phyloP scores from a whole-genome alignment of 108 stramenopile genomes.

The Cyclotella atomus region DNA sequence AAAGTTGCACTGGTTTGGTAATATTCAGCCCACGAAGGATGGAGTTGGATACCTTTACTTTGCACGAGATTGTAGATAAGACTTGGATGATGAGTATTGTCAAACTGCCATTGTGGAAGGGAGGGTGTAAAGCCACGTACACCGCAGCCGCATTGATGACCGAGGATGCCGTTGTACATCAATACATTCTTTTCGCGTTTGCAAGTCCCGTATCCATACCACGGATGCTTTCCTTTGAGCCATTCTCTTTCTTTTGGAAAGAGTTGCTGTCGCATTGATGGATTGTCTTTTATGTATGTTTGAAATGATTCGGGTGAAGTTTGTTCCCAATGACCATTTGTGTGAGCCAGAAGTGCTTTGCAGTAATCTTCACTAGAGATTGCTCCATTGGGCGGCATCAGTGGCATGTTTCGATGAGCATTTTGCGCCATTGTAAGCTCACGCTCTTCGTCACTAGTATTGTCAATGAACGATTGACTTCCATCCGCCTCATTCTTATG shows the following conservation, averaged over 20 bases:
- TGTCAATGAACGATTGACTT: no score
- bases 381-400: not conserved
- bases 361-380: not conserved
- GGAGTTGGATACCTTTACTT: not conserved
- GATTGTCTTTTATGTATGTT: not conserved
- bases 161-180: conserved; percentile 21
- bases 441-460: no score
- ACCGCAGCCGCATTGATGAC: conserved; percentile 26
- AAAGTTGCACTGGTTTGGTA: conserved; percentile 8
- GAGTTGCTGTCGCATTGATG: not conserved
- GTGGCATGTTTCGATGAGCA: not conserved
- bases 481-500: not conserved
- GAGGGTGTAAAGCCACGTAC: conserved; percentile 23
- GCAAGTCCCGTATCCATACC: conserved; percentile 4
- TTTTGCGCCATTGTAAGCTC: no score
- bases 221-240: not conserved
- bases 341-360: conserved; percentile 1
- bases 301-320: not conserved
- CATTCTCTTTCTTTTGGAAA: conserved; percentile 19
- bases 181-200: not conserved
- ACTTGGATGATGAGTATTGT: not conserved
- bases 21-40: conserved; percentile 11
- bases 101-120: conserved; percentile 12
- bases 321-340: conserved; percentile 15
- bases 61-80: not conserved